A percentile compares a stretch with the other conserved stretches of the same genome.
These are phyloP conservation scores for Perkinsus chesapeaki DNA, from an alignment of 169 alveolate species.

Conservation along the genomic window DNA sequence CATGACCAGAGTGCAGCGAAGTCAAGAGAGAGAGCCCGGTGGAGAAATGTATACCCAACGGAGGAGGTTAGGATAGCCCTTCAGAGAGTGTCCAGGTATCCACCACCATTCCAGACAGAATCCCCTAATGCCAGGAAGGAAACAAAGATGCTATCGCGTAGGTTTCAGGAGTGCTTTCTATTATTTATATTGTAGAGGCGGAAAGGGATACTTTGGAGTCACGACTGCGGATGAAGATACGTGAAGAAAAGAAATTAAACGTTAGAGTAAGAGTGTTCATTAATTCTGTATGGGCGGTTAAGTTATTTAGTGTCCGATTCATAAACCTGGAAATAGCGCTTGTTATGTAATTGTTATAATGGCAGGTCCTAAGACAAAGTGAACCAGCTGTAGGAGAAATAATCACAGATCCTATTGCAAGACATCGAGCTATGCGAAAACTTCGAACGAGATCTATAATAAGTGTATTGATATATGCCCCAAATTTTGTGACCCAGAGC, in stretches of 20 bases:
- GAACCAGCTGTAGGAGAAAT: not conserved
- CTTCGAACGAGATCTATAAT: not conserved
- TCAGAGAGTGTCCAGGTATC: not conserved
- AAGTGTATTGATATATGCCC: not conserved
- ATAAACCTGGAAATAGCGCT: no score
- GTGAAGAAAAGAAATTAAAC: not conserved
- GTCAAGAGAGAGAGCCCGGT: not conserved
- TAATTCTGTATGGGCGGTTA: no score
- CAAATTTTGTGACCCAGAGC: not conserved
- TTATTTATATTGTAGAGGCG: not conserved
- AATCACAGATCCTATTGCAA: not conserved
- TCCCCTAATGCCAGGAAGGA: not conserved
- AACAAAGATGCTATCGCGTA: not conserved
- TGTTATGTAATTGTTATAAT: not conserved
- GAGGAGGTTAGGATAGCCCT: not conserved
- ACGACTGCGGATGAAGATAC: not conserved
- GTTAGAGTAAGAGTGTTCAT: not conserved
- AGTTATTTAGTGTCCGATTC: no score
- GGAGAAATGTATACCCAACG: not conserved
- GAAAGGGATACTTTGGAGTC: not conserved
- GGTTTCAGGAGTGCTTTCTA: not conserved
- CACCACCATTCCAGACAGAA: not conserved
- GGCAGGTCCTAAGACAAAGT: not conserved
- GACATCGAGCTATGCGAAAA: not conserved
- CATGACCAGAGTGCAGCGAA: not conserved